Conservation (phyloP, 2,329 filamentous ascomycete species). For the Ilyonectria robusta region DNA sequence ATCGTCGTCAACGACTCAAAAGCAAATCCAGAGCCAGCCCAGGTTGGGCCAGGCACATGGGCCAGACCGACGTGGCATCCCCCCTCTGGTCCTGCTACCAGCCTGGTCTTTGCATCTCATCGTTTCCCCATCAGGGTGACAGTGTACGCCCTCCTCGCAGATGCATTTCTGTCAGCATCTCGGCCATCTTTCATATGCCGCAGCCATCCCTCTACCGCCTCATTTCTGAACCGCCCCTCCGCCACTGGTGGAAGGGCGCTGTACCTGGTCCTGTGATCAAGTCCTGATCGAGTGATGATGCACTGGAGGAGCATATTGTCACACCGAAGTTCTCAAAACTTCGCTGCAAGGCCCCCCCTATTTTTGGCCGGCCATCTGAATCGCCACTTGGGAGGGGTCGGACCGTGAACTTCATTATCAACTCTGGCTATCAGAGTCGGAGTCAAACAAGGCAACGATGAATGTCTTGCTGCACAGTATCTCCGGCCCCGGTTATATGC, state of each 20-base stretch:
- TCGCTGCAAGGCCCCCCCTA: not conserved
- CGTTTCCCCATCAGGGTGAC: constrained; percentile 31
- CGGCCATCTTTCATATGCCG: constrained; percentile 33
- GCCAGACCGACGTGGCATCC: constrained; percentile 49
- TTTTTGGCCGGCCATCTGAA: constrained; percentile 3
- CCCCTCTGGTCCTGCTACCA: constrained; percentile 40
- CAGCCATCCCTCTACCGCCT: constrained; percentile 40
- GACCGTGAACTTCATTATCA: not conserved
- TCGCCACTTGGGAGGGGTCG: constrained; percentile 1
- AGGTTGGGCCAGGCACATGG: constrained; percentile 34
- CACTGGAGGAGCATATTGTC: constrained; percentile 34
- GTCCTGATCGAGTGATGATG: constrained; percentile 33
- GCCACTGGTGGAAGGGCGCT: constrained; percentile 25
- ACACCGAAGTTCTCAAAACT: constrained; percentile 31
- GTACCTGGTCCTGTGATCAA: constrained; percentile 26
- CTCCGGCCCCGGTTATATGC: not conserved
- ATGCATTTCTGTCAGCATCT: constrained; percentile 28
- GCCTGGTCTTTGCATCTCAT: constrained; percentile 36
- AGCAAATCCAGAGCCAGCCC: constrained; percentile 34
- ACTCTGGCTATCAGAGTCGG: constrained; percentile 6
- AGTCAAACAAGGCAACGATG: constrained; percentile 15
- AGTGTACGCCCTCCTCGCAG: constrained; percentile 11
- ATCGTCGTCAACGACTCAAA: constrained; percentile 36
- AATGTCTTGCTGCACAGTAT: constrained; percentile 1
- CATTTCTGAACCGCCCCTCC: constrained; percentile 28